Percentiles rank a stretch among this genome's conserved stretches.
phyloP scores from a whole-genome alignment of 331 rosid species.

The Quercus tomentella region DNA sequence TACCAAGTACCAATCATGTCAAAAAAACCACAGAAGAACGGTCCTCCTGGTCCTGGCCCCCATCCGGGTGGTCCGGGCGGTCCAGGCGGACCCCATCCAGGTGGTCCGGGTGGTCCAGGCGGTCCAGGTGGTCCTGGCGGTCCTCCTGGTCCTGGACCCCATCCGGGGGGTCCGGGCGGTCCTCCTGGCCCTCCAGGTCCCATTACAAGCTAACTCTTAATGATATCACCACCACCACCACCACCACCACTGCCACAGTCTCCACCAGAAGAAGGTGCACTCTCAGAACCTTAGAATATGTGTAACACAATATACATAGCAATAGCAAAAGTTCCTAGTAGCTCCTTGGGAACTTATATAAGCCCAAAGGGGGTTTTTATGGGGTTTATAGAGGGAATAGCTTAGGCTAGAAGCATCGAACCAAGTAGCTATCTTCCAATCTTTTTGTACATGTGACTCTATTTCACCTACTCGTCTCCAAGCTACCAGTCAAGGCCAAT shows the following conservation, averaged over 20 bases:
- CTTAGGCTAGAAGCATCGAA: constrained; percentile 20
- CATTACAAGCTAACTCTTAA: constrained; percentile 16
- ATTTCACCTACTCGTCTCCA: constrained; percentile 25
- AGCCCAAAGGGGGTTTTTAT: background rate
- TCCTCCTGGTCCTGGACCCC: constrained; percentile 31
- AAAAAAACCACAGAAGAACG: constrained; percentile 39
- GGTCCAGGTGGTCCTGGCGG: constrained; percentile 9
- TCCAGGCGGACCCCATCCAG: background rate
- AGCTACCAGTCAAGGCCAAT: constrained; percentile 35
- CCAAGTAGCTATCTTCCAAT: background rate
- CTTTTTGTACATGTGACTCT: background rate
- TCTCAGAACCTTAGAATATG: background rate
- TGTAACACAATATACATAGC: background rate
- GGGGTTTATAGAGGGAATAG: background rate
- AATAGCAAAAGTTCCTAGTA: background rate
- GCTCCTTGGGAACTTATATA: constrained; percentile 13
- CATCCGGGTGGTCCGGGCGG: constrained; percentile 20
- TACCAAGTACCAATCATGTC: constrained; percentile 47
- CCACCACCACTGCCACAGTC: background rate
- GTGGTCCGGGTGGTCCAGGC: background rate
- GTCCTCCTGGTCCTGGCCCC: constrained; percentile 29
- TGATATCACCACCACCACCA: too few relatives aligned
- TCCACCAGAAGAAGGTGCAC: background rate
- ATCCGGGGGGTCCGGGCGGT: constrained; percentile 10
- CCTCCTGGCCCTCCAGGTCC: constrained; percentile 42